phyloP scores from a whole-genome alignment of 768 basidiomycete genomes.

The Agrocybe chaxingu region DNA sequence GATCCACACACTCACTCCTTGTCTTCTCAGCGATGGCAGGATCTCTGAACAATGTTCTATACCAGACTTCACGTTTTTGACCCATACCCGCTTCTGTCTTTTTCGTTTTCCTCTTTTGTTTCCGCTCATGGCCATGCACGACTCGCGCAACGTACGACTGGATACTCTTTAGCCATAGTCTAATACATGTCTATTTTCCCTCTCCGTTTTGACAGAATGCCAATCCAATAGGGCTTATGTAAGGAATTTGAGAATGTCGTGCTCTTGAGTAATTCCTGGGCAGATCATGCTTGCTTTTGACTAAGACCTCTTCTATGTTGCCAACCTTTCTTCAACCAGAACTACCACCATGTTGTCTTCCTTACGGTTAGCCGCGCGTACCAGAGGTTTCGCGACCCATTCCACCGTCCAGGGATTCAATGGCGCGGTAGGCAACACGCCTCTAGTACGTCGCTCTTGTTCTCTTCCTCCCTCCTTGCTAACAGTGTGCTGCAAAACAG shows the following conservation, averaged over 20 bases:
- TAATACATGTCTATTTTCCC: conserved; percentile 24
- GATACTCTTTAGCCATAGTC: conserved; percentile 19
- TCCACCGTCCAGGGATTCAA: conserved; percentile 71
- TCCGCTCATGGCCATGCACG: conserved; percentile 37
- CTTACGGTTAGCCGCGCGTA: conserved; percentile 23
- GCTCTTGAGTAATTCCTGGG: conserved; percentile 22
- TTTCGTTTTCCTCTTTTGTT: conserved; percentile 16
- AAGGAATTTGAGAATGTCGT: conserved; percentile 31
- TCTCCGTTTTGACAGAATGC: conserved; percentile 13
- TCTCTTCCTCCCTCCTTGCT: neutral
- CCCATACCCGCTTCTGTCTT: conserved; percentile 22
- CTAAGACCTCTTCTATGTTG: neutral
- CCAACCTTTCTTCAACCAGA: conserved; percentile 9
- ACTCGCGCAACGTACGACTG: conserved; percentile 33
- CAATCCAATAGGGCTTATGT: conserved; percentile 19
- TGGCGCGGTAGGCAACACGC: conserved; percentile 91
- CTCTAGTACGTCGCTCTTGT: conserved; percentile 55
- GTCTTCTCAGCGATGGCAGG: conserved; percentile 5
- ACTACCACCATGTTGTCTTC: conserved; percentile 30
- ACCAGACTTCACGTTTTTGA: conserved; percentile 19
- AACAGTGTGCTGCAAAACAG: conserved; percentile 34
- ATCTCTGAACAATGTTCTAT: conserved; percentile 14
- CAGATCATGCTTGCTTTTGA: neutral
- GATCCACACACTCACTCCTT: conserved; percentile 2
- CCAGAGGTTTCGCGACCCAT: conserved; percentile 35